Percentiles rank a stretch among this genome's conserved stretches.
Evolutionary conservation across 441 rosid genomes (phyloP).

Genomic region (Geranium incanum): DNA sequence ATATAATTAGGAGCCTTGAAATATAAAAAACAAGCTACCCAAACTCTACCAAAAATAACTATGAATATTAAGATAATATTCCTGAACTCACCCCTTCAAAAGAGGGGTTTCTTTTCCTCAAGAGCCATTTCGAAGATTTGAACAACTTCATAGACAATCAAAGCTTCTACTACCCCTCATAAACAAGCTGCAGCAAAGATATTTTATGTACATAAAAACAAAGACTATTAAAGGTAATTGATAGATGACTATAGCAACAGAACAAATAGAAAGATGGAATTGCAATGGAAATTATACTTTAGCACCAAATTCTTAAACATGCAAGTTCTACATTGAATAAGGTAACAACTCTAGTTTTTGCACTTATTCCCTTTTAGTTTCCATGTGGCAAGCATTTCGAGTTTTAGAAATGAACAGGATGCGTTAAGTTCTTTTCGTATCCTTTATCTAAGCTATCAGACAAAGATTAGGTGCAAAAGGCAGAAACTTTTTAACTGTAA

Average conservation of each 20-base stretch:
- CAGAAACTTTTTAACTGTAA: neutral
- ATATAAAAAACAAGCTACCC: conserved; percentile 13
- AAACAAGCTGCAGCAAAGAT: conserved; percentile 32
- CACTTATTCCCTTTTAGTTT: too few relatives aligned
- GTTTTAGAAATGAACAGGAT: neutral
- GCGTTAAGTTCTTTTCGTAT: neutral
- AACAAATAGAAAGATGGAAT: neutral
- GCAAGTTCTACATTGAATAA: too few relatives aligned
- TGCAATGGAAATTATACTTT: neutral
- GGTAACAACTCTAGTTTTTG: too few relatives aligned
- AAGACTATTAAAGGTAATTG: neutral
- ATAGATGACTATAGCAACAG: neutral
- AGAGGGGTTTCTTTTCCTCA: conserved; percentile 42
- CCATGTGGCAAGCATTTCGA: too few relatives aligned
- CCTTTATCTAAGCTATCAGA: neutral
- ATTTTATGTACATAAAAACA: neutral
- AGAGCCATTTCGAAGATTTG: conserved; percentile 51
- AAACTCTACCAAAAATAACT: neutral
- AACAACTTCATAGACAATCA: conserved; percentile 57
- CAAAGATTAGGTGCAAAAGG: conserved; percentile 5
- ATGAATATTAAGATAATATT: neutral
- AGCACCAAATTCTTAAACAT: neutral
- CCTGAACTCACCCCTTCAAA: conserved; percentile 54
- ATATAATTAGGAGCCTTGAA: conserved; percentile 14
- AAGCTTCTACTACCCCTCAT: conserved; percentile 34